These are phyloP conservation scores for Cytospora piceicola DNA, from an alignment of 2,329 filamentous ascomycete species.

Conservation along the genomic window DNA sequence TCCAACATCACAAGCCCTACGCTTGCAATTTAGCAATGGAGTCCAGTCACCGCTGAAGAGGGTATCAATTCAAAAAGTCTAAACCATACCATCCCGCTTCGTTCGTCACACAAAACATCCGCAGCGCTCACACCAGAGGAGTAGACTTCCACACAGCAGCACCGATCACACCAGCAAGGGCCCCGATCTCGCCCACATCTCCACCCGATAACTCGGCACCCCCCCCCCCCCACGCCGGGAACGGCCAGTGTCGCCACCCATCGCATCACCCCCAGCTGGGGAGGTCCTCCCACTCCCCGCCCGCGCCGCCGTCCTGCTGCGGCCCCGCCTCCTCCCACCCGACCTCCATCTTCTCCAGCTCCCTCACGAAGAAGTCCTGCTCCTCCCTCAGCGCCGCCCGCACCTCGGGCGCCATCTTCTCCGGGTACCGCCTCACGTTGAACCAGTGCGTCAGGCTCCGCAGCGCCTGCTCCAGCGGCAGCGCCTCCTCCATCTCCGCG, in stretches of 20 bases:
- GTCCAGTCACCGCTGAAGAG: conserved; percentile 18
- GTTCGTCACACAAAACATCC: conserved; percentile 9
- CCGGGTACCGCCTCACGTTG: conserved; percentile 81
- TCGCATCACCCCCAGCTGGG: conserved; percentile 26
- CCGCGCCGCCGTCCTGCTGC: conserved; percentile 38
- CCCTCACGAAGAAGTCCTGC: conserved; percentile 77
- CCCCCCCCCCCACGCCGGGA: too few relatives aligned
- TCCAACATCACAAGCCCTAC: not conserved
- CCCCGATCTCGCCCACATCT: not conserved
- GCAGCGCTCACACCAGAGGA: conserved; percentile 1
- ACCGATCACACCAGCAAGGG: not conserved
- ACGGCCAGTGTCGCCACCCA: too few relatives aligned
- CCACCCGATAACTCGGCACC: not conserved
- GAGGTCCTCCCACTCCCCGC: conserved; percentile 35
- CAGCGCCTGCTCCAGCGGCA: conserved; percentile 89
- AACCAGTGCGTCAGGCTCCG: conserved; percentile 92
- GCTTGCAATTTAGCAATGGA: not conserved
- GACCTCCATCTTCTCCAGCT: conserved; percentile 73
- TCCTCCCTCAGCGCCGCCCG: conserved; percentile 68
- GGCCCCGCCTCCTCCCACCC: conserved; percentile 49
- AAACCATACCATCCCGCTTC: conserved; percentile 1
- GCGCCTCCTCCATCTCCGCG: conserved; percentile 87
- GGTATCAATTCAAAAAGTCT: conserved; percentile 29
- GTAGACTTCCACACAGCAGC: not conserved
- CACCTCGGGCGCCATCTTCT: conserved; percentile 68